Evolutionary conservation across 2,329 filamentous ascomycete genomes (phyloP).

Genomic region (Colletotrichum chrysophilum): DNA sequence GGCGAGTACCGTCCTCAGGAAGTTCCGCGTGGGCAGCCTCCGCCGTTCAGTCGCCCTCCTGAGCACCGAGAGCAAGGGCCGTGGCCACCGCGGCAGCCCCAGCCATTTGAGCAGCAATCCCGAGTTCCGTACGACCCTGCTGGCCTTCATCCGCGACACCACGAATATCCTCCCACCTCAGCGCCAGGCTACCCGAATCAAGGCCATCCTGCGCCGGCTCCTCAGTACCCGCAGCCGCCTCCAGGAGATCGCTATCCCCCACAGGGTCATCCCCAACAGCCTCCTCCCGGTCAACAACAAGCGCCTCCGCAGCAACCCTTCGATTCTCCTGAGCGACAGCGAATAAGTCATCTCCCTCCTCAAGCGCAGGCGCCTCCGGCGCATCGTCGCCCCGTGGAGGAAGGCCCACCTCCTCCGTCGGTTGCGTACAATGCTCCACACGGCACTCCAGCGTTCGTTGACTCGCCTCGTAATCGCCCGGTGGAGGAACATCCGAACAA

Average conservation of each 20-base stretch:
- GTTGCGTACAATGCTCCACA: constrained; percentile 53
- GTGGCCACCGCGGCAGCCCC: constrained; percentile 35
- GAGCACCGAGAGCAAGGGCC: constrained; percentile 43
- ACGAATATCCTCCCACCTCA: constrained; percentile 53
- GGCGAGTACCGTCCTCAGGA: constrained; percentile 50
- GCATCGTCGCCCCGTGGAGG: constrained; percentile 49
- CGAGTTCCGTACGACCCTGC: constrained; percentile 47
- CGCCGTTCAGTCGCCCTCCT: constrained; percentile 48
- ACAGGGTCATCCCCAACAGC: constrained; percentile 22
- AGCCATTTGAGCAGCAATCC: constrained; percentile 44
- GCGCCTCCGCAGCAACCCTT: constrained; percentile 29
- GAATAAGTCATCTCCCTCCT: constrained; percentile 28
- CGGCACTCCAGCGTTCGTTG: constrained; percentile 44
- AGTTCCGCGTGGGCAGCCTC: constrained; percentile 33
- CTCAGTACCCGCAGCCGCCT: constrained; percentile 27
- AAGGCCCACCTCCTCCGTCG: constrained; percentile 54
- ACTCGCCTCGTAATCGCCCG: constrained; percentile 45
- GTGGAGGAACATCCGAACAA: constrained; percentile 60
- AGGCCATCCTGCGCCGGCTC: constrained; percentile 33
- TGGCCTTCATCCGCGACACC: constrained; percentile 45
- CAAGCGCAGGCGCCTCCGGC: constrained; percentile 40
- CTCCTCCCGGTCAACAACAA: constrained; percentile 26
- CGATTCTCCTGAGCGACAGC: constrained; percentile 30
- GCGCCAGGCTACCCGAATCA: constrained; percentile 40
- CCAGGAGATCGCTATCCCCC: constrained; percentile 34